A percentile compares a stretch with the other conserved stretches of the same genome.
phyloP scores from a whole-genome alignment of 2,329 filamentous ascomycete genomes.

The Ophiocordyceps camponoti-leonardi region DNA sequence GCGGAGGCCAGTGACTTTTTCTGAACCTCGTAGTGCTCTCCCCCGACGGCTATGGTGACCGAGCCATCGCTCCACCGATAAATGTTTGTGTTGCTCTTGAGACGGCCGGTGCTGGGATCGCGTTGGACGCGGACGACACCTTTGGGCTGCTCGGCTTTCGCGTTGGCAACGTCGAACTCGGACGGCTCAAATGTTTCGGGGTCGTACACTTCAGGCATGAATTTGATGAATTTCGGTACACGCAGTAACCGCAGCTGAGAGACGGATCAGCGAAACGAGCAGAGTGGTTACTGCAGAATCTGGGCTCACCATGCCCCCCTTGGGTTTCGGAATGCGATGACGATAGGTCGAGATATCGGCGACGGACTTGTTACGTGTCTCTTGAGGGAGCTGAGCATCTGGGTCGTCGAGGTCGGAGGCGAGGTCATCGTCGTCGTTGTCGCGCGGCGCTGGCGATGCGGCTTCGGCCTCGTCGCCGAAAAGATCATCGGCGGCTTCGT shows the following conservation, averaged over 20 bases:
- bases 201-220: constrained; percentile 51
- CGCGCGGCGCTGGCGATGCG: constrained; percentile 42
- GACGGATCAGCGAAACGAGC: neutral
- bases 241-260: constrained; percentile 49
- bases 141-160: constrained; percentile 36
- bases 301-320: constrained; percentile 46
- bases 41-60: constrained; percentile 56
- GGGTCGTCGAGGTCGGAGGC: constrained; percentile 31
- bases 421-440: constrained; percentile 49
- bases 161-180: constrained; percentile 35
- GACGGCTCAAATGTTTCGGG: constrained; percentile 47
- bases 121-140: constrained; percentile 53
- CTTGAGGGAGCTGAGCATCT: constrained; percentile 25
- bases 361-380: constrained; percentile 37
- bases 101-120: constrained; percentile 44
- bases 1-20: constrained; percentile 52
- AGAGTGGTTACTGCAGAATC: too few species aligned
- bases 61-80: constrained; percentile 69
- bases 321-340: constrained; percentile 53
- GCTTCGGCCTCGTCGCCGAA: constrained; percentile 44
- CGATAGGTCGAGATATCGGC: constrained; percentile 49
- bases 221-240: constrained; percentile 54
- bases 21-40: constrained; percentile 58
- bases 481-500: constrained; percentile 41
- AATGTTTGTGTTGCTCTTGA: constrained; percentile 60